Conservation (phyloP, 139 green algal genomes). For the Eudorina sp. region DNA sequence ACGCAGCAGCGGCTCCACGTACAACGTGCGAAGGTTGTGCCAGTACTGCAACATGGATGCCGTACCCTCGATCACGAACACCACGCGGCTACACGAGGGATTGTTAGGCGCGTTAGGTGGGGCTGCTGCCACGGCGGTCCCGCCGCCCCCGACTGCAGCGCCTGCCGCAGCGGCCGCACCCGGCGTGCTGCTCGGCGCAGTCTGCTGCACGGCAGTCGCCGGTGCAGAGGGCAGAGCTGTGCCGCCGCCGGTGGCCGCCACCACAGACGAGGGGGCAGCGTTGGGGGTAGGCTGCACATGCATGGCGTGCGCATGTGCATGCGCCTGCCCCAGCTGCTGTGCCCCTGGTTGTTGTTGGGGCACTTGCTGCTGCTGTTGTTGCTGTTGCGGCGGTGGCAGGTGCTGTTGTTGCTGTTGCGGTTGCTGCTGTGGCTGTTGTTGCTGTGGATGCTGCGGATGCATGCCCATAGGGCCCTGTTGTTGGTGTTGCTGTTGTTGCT, state of each 20-base stretch:
- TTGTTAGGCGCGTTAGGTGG: background rate
- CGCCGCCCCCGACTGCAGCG: background rate
- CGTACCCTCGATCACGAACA: conserved; percentile 44
- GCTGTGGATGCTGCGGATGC: background rate
- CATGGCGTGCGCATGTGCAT: too few relatives aligned
- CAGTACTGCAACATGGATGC: conserved; percentile 31
- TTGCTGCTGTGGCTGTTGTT: conserved; percentile 2
- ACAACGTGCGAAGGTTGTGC: conserved; percentile 28
- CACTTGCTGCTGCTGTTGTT: background rate
- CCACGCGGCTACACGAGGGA: conserved; percentile 18
- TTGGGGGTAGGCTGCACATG: background rate
- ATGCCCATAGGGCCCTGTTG: background rate
- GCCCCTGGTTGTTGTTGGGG: background rate
- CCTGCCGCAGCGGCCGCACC: background rate
- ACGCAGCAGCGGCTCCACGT: conserved; percentile 42
- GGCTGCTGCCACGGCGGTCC: background rate
- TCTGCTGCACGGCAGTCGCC: background rate
- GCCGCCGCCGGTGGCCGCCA: background rate
- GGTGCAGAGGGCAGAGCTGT: background rate
- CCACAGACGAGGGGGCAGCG: background rate
- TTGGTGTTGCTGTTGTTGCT: background rate
- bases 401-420: background rate
- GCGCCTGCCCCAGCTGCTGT: background rate
- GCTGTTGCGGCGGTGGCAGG: background rate
- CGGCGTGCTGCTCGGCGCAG: background rate